A percentile compares a stretch with the other conserved stretches of the same genome.
Evolutionary conservation across 345 rosid species (phyloP).

Genomic region (Bruguiera parviflora): DNA sequence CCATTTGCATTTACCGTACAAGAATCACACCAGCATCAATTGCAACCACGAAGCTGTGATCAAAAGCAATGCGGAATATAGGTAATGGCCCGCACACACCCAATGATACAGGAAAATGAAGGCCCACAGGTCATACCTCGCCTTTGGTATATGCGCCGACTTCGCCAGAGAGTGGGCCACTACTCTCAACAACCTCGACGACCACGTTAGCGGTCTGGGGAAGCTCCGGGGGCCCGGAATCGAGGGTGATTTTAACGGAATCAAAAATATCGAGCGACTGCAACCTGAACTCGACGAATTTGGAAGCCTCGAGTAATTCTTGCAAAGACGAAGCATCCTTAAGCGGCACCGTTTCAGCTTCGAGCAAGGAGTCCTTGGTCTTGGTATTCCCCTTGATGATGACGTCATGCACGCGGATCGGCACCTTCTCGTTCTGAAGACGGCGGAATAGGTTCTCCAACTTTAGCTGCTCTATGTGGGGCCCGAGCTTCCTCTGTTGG

Average conservation of each 20-base stretch:
- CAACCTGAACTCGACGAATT: constrained; percentile 52
- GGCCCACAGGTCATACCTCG: constrained; percentile 41
- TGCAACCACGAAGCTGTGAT: no score
- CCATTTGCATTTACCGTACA: no score
- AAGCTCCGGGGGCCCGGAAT: constrained; percentile 85
- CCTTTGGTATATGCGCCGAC: constrained; percentile 69
- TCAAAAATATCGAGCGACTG: constrained; percentile 71
- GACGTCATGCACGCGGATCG: constrained; percentile 85
- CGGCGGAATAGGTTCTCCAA: constrained; percentile 48
- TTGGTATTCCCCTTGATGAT: constrained; percentile 67
- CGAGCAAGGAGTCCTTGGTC: constrained; percentile 76
- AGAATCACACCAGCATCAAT: no score
- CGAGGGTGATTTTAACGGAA: constrained; percentile 74
- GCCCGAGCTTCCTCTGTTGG: neutral
- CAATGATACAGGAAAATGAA: neutral
- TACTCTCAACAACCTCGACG: constrained; percentile 64
- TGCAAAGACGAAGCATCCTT: constrained; percentile 63
- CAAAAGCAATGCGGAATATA: no score
- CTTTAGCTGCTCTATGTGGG: constrained; percentile 27
- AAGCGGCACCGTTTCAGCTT: constrained; percentile 54
- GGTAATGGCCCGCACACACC: neutral
- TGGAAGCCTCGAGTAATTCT: constrained; percentile 65
- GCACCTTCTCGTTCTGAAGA: constrained; percentile 46
- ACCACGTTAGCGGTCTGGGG: constrained; percentile 80
- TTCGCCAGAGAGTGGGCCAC: constrained; percentile 56